Base-by-base conservation (phyloP, 202 grass and related monocot species). In the Digitaria exilis region DNA sequence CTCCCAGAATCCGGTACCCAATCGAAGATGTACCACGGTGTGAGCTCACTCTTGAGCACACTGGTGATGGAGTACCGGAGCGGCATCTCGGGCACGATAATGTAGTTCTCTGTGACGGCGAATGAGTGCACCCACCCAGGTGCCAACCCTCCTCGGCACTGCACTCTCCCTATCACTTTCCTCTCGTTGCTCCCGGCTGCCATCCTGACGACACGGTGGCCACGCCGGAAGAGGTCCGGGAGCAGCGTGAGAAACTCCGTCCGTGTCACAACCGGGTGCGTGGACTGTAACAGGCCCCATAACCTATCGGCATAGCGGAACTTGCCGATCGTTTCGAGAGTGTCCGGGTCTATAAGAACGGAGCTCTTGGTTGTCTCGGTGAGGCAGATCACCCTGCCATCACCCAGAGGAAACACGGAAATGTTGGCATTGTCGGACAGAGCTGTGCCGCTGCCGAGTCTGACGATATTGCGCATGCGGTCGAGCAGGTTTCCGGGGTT, bases 371-470 rank as follows among this genome's bases (percentile, higher is more conserved):
- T 77, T 55, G 76, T 28, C 63, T 87, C 84, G 0, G 84, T 52
- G 25, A 90, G 88, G 76, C 88, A 90, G 17, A 87, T 0, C 16
- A 90, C 84, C 25, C 84, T 80, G 19, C 88, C 88, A 13, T 87
- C 88, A 0, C 84, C 88, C 12, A 90, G 80, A 5, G 1, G 24
- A 1, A 66, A n/a, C 44, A 90, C 80, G 2, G 54, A 64, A 6
- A 29, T 72, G 80, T 87, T 90, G 31, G 88, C 55, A 70, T 90
- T 87, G 88, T 90, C 88, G 21, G 88, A 43, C 4, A 90, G 32
- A 15, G 46, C 34, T 2, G 54, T n/a, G 61, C 84, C 88, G 25
- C 31, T 76, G 76, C 25, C 34, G 69, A 90, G 75, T 15, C 76
- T 51, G 54, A 78, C 45, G 25, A 71, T 11, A 6, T 50, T 41